Conservation (phyloP, 202 grass and related monocot species). For the Miscanthus sacchariflorus region DNA sequence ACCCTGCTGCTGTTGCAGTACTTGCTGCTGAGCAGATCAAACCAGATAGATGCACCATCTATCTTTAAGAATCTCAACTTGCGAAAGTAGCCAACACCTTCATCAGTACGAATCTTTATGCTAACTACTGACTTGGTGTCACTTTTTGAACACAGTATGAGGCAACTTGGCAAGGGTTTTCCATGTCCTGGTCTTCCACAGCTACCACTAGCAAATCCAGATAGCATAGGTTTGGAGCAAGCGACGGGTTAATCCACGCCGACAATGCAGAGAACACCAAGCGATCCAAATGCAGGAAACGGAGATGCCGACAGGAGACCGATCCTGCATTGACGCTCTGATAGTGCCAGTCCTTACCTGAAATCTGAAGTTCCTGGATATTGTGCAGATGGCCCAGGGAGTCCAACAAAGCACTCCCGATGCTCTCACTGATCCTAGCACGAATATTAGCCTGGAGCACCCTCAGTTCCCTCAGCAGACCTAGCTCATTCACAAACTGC, state of each 20-base stretch:
- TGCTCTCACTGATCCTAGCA: background rate
- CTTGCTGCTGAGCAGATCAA: background rate
- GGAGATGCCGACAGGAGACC: background rate
- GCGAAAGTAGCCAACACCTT: background rate
- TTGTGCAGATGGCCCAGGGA: background rate
- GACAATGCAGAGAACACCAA: background rate
- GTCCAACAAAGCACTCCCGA: background rate
- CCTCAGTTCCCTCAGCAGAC: background rate
- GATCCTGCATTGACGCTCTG: background rate
- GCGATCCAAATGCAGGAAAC: accelerated
- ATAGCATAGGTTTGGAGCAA: background rate
- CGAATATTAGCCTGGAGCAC: accelerated
- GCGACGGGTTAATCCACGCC: background rate
- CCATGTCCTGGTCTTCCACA: background rate
- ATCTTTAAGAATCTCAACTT: background rate
- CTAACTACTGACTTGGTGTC: background rate
- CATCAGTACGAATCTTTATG: background rate
- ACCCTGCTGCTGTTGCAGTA: background rate
- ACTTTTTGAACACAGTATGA: accelerated
- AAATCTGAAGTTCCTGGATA: background rate
- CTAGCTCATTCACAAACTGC: background rate
- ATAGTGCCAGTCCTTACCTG: too few species aligned
- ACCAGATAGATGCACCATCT: accelerated
- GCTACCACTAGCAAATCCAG: accelerated
- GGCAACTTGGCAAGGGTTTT: background rate